These are phyloP conservation scores for Auriculariales sp. DNA, from an alignment of 768 basidiomycete genomes.

Conservation along the genomic window DNA sequence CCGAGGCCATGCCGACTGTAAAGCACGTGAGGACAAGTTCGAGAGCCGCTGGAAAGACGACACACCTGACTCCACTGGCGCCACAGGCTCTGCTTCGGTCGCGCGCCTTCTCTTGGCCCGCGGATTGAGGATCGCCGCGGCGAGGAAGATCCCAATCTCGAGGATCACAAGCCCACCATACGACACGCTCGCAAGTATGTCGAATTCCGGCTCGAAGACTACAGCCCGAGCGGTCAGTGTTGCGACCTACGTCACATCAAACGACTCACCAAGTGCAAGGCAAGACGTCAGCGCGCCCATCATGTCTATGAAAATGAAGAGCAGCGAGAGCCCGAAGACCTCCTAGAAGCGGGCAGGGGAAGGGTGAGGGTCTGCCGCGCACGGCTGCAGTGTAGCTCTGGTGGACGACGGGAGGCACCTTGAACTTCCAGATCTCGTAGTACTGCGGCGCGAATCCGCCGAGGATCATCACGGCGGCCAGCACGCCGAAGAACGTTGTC, in stretches of 20 bases:
- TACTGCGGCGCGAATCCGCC: slow-evolving; percentile 46
- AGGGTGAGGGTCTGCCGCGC: not conserved
- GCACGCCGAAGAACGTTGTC: slow-evolving; percentile 45
- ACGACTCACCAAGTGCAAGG: too few relatives aligned
- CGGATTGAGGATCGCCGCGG: slow-evolving; percentile 54
- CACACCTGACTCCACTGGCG: too few relatives aligned
- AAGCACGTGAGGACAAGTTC: too few relatives aligned
- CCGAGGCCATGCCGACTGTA: too few relatives aligned
- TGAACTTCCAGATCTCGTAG: slow-evolving; percentile 53
- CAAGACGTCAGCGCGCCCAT: slow-evolving; percentile 56
- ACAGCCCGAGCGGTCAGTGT: too few relatives aligned
- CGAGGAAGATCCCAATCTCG: slow-evolving; percentile 46
- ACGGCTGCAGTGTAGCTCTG: not conserved
- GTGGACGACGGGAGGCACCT: too few relatives aligned
- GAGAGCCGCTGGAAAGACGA: too few relatives aligned
- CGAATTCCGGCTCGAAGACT: slow-evolving; percentile 46
- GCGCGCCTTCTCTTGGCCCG: slow-evolving; percentile 11
- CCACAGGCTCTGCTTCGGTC: not conserved
- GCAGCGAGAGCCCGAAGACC: slow-evolving; percentile 52
- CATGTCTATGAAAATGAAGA: slow-evolving; percentile 57
- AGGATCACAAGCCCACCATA: slow-evolving; percentile 53
- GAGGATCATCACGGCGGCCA: slow-evolving; percentile 42
- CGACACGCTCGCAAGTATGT: slow-evolving; percentile 43
- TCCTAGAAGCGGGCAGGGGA: too few relatives aligned
- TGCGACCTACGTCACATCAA: too few relatives aligned